Base-by-base conservation (phyloP, 1,284 basidiomycete species). In the Mycena sp. region DNA sequence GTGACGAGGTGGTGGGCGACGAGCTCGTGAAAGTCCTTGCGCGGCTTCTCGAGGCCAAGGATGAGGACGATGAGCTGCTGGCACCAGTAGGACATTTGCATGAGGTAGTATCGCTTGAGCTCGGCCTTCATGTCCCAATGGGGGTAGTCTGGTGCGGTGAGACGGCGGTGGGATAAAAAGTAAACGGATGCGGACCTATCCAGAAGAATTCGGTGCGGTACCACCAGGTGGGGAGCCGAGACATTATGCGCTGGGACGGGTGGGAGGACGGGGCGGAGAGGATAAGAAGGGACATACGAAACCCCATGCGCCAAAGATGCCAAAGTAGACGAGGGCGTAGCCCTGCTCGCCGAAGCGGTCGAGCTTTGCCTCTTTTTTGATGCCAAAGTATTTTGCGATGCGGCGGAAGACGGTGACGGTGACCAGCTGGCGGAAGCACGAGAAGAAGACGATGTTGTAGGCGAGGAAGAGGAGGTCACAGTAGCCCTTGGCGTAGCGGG, bases 361-460 rank as follows among this genome's bases (percentile, higher is more conserved):
- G 35, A 95, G 76, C 77, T 96, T 98, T 25, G 76, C 75, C 54
- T 83, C 78, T 55, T 85, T 86, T 70, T 80, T 84, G 59, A 98
- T 86, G 0, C 94, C 91, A 58, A 91, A 87, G 65, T 81, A 81
- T 46, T 79, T 83, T 0, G 92, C 96, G 50, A 96, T 72, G 0
- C 93, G 93, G 41, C 83, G 80, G 60, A 91, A 89, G 17, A 95
- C 48, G 68, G 88, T 87, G 70, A 93, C 69, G 10, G 91, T 89
- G 70, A 95, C 77, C 30, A 84, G 76, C 78, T 99, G 96, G 32
- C 98, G 90, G 30, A 98, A 74, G 74, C 96, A 94, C 1, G 95
- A 97, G 80, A 93, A 99, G 70, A 98, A 91, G 45, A 99, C 82
- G 76, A 99, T 84, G 76, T 98, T 86, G 78, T 95, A 98, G 4